A percentile compares a stretch with the other conserved stretches of the same genome.
Evolutionary conservation across 2,329 filamentous ascomycete genomes (phyloP).

Genomic region (Onygena corvina): DNA sequence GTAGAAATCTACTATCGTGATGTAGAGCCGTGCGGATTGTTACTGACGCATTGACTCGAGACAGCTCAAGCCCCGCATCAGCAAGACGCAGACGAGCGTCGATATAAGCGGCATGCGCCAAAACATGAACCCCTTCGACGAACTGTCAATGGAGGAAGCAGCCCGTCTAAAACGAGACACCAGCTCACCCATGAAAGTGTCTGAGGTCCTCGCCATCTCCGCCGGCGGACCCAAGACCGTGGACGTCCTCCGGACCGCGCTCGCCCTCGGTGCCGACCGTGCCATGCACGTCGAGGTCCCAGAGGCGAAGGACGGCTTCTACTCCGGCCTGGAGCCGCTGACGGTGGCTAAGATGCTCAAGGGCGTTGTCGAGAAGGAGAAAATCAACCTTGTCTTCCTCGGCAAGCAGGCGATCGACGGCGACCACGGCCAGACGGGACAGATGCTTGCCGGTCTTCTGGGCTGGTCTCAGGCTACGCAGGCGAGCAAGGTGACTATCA

Average conservation of each 20-base stretch:
- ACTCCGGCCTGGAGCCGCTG: constrained; percentile 63
- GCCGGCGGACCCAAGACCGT: constrained; percentile 78
- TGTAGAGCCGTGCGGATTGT: too few species aligned
- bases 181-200: constrained; percentile 63
- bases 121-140: constrained; percentile 98
- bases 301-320: constrained; percentile 46
- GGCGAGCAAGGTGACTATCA: constrained; percentile 70
- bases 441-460: constrained; percentile 89
- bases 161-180: constrained; percentile 78
- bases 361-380: constrained; percentile 68
- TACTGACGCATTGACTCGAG: constrained; percentile 21
- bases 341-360: constrained; percentile 82
- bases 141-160: constrained; percentile 92
- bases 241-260: constrained; percentile 84
- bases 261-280: constrained; percentile 97
- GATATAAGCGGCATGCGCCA: constrained; percentile 91
- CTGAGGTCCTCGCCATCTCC: constrained; percentile 81
- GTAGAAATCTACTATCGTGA: too few species aligned
- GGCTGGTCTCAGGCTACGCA: constrained; percentile 93
- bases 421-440: constrained; percentile 87
- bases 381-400: constrained; percentile 80
- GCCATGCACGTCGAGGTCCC: constrained; percentile 73
- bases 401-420: constrained; percentile 99
- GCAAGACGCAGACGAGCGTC: constrained; percentile 67
- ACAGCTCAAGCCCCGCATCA: constrained; percentile 57